Evolutionary conservation across 129 eudicot species (phyloP), one percentile per base, ranked within the genome.

Genomic region (Smallanthus sonchifolius): DNA sequence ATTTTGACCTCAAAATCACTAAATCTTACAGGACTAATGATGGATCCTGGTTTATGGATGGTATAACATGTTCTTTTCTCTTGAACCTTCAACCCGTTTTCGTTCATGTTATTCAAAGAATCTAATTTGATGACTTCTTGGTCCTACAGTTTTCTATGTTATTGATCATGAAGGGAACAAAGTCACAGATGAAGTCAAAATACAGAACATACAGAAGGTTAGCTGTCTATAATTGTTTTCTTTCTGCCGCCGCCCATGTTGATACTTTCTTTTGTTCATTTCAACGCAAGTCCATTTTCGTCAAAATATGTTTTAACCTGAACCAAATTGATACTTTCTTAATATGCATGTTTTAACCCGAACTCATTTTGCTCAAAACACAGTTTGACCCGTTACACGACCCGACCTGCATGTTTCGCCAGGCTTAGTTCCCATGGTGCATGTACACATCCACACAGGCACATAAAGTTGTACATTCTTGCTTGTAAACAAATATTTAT

Each of bases 121-220:
- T 56, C 28, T 28, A 24, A 20, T 56, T 8, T 24, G 34, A 20
- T 20, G 15, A 20, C 64, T 56, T 56, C n/a, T 56, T 24, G 64
- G 36, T 61, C n/a, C 42, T 32, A 15, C 43, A 61, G 67, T 34
- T 32, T 61, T 61, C 67, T 14, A 32, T 61, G 67, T 61, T 34
- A 61, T 35, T 61, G 67, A 37, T 64, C 47, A 63, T 6, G 69
- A 37, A 37, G 69, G 47, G 30, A 35, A 63, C 47, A 63, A 63
- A 63, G 28, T 63, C 69, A 63, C 69, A 5, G 47, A 63, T 37
- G 40, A 63, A 35, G 45, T n/a, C 69, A 63, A 63, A 63, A 35
- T 36, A 37, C 47, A 63, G 28, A 37, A n/a, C 16, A 36, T 63
- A 15, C 16, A 63, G 45, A 8, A 63, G 69, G 69, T 63, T 2